Evolutionary conservation across 2,329 filamentous ascomycete species (phyloP).

Genomic region (Microdochium trichocladiopsis): DNA sequence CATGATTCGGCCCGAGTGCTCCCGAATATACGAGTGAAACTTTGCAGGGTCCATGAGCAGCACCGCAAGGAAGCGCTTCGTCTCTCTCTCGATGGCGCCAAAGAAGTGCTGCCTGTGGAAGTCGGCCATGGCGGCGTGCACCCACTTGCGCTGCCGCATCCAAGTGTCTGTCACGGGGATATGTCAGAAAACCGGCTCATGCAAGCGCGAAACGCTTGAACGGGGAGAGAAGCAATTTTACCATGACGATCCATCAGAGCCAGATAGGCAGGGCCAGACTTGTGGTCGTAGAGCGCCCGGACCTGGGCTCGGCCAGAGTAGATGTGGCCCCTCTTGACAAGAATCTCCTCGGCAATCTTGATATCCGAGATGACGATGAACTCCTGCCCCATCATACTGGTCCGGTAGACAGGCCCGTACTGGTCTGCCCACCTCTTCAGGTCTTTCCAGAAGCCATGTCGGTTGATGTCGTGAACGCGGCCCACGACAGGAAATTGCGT

Average conservation of each 20-base stretch:
- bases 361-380: slow-evolving; percentile 19
- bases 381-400: slow-evolving; percentile 27
- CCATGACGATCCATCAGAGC: slow-evolving; percentile 43
- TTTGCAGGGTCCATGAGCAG: slow-evolving; percentile 36
- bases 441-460: slow-evolving; percentile 27
- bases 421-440: slow-evolving; percentile 34
- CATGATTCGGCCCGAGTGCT: slow-evolving; percentile 43
- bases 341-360: slow-evolving; percentile 38
- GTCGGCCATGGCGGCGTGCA: slow-evolving; percentile 39
- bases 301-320: slow-evolving; percentile 44
- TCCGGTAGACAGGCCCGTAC: slow-evolving; percentile 36
- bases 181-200: no score
- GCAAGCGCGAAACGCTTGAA: no score
- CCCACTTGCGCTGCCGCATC: slow-evolving; percentile 42
- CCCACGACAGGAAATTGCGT: slow-evolving; percentile 39
- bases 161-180: slow-evolving; percentile 29
- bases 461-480: slow-evolving; percentile 39
- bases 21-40: slow-evolving; percentile 37
- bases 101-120: slow-evolving; percentile 34
- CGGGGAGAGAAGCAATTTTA: slow-evolving; percentile 18
- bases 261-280: slow-evolving; percentile 38
- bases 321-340: slow-evolving; percentile 41
- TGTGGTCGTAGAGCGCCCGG: slow-evolving; percentile 39
- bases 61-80: slow-evolving; percentile 35
- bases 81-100: slow-evolving; percentile 39